Base-by-base conservation (phyloP, 2,329 filamentous ascomycete genomes). In the Colletotrichum abscissum region DNA sequence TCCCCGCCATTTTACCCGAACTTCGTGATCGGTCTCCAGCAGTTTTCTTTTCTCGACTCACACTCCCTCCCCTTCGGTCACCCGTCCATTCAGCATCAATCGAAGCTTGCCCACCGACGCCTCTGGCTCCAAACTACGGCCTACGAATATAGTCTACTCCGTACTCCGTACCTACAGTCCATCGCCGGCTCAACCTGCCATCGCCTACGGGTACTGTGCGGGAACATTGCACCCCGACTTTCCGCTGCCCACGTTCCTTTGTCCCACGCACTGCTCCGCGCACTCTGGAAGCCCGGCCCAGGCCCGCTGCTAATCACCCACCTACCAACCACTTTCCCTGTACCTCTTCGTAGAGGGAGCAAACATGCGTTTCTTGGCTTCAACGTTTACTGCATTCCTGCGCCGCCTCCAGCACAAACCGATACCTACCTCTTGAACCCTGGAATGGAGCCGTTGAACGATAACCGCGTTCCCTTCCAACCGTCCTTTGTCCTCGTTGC, bases 361-460 rank as follows among this genome's bases (percentile, higher is more conserved):
- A 72, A 69, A 72, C 58, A 69, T 58, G 65, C 65, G 24, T 52
- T 33, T 46, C 58, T 69, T 57, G 65, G 69, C 69, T 26, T 46
- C 56, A 58, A 58, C 65, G 65, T 69, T 63, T 69, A 38, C 57
- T 12, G 69, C 52, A 69, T 72, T 72, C 69, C 58, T 63, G 26
- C 28, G 58, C 38, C 49, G n/a, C 30, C 22, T 63, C 28, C 60
- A 52, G 33, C 24, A 35, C 26, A 16, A 26, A 33, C 22, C 49
- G 42, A 4, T 49, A 22, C 19, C 19, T 49, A 22, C 42, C 19
- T 49, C 19, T 49, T 52, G 24, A 24, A 54, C 28, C 24, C 67
- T 46, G 46, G 66, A 57, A 70, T 49, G 33, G 42, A 59, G 60
- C 70, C 70, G 70, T 73, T 73, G 46, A 69, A 35, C 11, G 11